Percentiles rank a stretch among this genome's conserved stretches.
These are phyloP conservation scores for Fusarium sp. DNA, from an alignment of 2,329 filamentous ascomycete genomes.

Conservation along the genomic window DNA sequence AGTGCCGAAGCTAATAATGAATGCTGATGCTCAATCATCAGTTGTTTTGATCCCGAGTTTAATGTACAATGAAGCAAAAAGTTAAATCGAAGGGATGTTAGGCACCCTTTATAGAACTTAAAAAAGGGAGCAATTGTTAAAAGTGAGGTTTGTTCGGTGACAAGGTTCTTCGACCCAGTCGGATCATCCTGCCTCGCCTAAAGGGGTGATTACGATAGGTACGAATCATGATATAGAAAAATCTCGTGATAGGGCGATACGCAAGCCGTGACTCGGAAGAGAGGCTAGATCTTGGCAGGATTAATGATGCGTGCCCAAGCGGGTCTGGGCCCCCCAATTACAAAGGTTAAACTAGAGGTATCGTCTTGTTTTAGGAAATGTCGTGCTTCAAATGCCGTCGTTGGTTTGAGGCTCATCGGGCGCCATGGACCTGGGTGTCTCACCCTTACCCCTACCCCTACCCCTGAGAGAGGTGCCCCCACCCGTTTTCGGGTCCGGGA, in stretches of 20 bases:
- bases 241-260: constrained; percentile 35
- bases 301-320: constrained; percentile 11
- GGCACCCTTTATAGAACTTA: constrained; percentile 24
- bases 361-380: constrained; percentile 1
- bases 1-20: neutral
- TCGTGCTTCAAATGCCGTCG: constrained; percentile 38
- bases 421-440: constrained; percentile 5
- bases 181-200: constrained; percentile 28
- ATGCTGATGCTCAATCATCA: constrained; percentile 11
- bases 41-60: neutral
- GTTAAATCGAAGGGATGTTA: neutral
- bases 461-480: neutral
- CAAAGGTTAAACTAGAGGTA: neutral
- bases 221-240: constrained; percentile 29
- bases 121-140: neutral
- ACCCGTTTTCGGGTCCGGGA: constrained; percentile 10
- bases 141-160: neutral
- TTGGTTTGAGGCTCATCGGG: constrained; percentile 34
- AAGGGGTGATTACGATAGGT: constrained; percentile 35
- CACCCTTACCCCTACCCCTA: too few relatives aligned
- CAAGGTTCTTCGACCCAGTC: neutral
- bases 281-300: constrained; percentile 3
- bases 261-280: constrained; percentile 22
- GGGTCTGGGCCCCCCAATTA: constrained; percentile 11
- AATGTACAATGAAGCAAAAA: neutral